Conservation (phyloP, 202 grass and related monocot species). For the Digitaria exilis region DNA sequence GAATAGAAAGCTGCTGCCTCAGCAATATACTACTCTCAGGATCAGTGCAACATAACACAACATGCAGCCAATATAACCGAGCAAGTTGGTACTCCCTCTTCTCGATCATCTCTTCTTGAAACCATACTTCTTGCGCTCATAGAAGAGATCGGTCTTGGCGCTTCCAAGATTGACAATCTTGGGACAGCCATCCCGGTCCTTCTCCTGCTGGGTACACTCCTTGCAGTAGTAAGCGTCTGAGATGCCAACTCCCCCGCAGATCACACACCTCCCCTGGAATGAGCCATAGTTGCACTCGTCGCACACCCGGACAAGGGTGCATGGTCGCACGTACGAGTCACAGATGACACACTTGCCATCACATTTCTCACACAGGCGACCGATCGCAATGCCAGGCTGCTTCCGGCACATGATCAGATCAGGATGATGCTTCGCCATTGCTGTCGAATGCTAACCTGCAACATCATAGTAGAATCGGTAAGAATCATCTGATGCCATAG, state of each 20-base stretch:
- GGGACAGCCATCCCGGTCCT: conserved; percentile 76
- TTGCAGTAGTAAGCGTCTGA: conserved; percentile 90
- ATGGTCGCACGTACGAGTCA: conserved; percentile 75
- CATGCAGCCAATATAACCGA: not conserved
- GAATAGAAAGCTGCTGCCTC: not conserved
- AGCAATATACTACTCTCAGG: not conserved
- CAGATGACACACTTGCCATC: conserved; percentile 84
- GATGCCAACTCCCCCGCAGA: conserved; percentile 79
- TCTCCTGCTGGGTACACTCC: conserved; percentile 89
- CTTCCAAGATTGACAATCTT: conserved; percentile 91
- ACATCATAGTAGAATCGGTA: conserved; percentile 2
- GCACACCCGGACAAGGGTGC: conserved; percentile 73
- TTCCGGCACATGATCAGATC: conserved; percentile 93
- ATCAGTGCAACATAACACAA: not conserved
- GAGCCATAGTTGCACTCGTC: conserved; percentile 91
- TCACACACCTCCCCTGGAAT: conserved; percentile 82
- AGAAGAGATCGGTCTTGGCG: conserved; percentile 88
- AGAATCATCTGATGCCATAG: not conserved
- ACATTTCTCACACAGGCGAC: conserved; percentile 75
- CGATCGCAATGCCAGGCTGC: conserved; percentile 76
- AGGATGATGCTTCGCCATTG: conserved; percentile 85
- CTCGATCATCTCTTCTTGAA: conserved; percentile 59
- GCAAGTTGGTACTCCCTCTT: not conserved
- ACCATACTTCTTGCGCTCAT: conserved; percentile 88
- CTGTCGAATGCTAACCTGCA: conserved; percentile 29